Evolutionary conservation across 1,284 basidiomycete species (phyloP).

Genomic region (Trichosporon ovoides): DNA sequence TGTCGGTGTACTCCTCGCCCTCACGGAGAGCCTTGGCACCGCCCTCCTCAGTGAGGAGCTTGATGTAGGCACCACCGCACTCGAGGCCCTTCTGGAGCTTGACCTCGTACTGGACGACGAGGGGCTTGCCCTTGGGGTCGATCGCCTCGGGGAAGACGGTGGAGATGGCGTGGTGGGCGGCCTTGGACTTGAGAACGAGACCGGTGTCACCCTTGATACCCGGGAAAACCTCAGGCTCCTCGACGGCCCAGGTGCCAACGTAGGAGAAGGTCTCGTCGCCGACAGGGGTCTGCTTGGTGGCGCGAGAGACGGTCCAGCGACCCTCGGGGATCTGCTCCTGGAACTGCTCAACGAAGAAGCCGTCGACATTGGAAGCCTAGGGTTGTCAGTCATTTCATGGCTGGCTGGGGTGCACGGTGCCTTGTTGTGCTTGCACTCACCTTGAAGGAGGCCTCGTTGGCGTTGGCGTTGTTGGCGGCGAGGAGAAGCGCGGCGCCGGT

Average conservation of each 20-base stretch:
- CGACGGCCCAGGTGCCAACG: slow-evolving; percentile 94
- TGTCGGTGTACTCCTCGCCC: slow-evolving; percentile 90
- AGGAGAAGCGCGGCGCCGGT: slow-evolving; percentile 41
- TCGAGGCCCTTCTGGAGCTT: slow-evolving; percentile 99
- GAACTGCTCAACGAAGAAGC: slow-evolving; percentile 98
- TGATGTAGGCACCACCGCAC: slow-evolving; percentile 98
- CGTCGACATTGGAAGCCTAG: slow-evolving; percentile 74
- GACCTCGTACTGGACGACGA: slow-evolving; percentile 98
- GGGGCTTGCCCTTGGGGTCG: slow-evolving; percentile 77
- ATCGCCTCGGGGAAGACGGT: slow-evolving; percentile 71
- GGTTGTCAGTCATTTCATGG: no score
- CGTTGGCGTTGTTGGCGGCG: slow-evolving; percentile 33
- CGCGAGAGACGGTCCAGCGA: slow-evolving; percentile 93
- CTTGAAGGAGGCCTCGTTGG: slow-evolving; percentile 39
- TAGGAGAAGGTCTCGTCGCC: slow-evolving; percentile 93
- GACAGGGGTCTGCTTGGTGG: slow-evolving; percentile 92
- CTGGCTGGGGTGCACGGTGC: no score
- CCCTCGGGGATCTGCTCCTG: slow-evolving; percentile 63
- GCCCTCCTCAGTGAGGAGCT: slow-evolving; percentile 64
- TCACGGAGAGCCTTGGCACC: slow-evolving; percentile 76
- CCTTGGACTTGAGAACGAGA: slow-evolving; percentile 69
- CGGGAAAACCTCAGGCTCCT: slow-evolving; percentile 71
- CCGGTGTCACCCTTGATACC: slow-evolving; percentile 74
- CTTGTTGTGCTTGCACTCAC: slow-evolving; percentile 21
- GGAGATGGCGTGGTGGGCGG: slow-evolving; percentile 80